phyloP scores from a whole-genome alignment of 2,329 filamentous ascomycete species.

The Alternaria tenuissima region DNA sequence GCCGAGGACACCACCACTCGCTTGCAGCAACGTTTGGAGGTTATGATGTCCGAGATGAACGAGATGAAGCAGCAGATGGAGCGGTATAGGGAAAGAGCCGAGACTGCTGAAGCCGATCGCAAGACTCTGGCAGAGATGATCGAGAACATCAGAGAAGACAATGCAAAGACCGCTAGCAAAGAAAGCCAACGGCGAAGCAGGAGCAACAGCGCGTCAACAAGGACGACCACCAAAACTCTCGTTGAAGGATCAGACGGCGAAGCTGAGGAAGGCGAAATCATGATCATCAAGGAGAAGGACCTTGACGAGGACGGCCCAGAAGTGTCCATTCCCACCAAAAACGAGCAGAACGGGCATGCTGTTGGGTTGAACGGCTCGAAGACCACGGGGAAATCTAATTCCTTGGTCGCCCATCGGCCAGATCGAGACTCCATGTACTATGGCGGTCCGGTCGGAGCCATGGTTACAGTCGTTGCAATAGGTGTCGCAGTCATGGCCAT shows the following conservation, averaged over 20 bases:
- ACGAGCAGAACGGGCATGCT: constrained; percentile 44
- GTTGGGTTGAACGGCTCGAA: constrained; percentile 31
- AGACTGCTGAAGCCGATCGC: constrained; percentile 81
- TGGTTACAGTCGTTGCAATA: constrained; percentile 51
- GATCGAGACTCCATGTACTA: constrained; percentile 45
- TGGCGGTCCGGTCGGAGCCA: constrained; percentile 50
- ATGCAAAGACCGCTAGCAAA: constrained; percentile 55
- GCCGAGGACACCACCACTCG: constrained; percentile 54
- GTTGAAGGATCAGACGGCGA: constrained; percentile 32
- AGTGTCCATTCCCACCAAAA: constrained; percentile 24
- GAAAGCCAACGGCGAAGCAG: constrained; percentile 39
- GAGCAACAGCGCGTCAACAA: constrained; percentile 29
- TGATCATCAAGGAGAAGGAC: constrained; percentile 47
- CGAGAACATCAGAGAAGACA: constrained; percentile 76
- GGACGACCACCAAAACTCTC: constrained; percentile 12
- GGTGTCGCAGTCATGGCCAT: constrained; percentile 53
- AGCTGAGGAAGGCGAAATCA: constrained; percentile 47
- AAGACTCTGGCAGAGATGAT: constrained; percentile 89
- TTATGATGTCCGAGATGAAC: constrained; percentile 80
- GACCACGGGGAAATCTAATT: constrained; percentile 33
- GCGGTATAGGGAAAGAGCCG: constrained; percentile 76
- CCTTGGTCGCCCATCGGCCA: constrained; percentile 35
- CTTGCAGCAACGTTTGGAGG: constrained; percentile 76
- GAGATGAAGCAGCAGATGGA: constrained; percentile 83
- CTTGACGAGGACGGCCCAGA: constrained; percentile 36